A percentile compares a stretch with the other conserved stretches of the same genome.
Evolutionary conservation across 73 alveolate species (phyloP).

Genomic region (Paramecium octaurelia): DNA sequence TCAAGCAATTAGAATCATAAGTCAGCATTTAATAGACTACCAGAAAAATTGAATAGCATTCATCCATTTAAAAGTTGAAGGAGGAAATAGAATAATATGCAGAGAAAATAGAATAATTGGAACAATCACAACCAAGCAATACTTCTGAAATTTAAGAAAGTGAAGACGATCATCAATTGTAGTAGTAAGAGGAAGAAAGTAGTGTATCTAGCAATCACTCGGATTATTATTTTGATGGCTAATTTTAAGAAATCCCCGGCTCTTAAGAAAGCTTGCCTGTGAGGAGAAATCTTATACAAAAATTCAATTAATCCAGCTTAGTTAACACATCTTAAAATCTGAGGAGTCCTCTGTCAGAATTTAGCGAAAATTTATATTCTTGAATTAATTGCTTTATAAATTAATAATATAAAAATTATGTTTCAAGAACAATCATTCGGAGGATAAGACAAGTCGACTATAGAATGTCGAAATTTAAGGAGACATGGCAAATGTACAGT

Average conservation of each 20-base stretch:
- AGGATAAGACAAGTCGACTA: not conserved
- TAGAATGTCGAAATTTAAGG: not conserved
- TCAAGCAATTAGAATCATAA: constrained; percentile 68
- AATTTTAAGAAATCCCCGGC: constrained; percentile 38
- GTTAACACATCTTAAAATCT: constrained; percentile 58
- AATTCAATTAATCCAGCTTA: constrained; percentile 31
- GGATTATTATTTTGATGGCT: constrained; percentile 47
- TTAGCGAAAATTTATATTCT: constrained; percentile 59
- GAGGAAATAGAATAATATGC: constrained; percentile 49
- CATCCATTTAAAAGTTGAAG: constrained; percentile 35
- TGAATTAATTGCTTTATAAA: not conserved
- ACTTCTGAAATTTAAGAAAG: not conserved
- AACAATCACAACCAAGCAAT: constrained; percentile 8
- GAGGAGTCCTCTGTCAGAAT: constrained; percentile 62
- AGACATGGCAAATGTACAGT: not conserved
- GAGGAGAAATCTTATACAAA: constrained; percentile 35
- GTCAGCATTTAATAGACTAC: constrained; percentile 57
- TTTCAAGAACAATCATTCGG: not conserved
- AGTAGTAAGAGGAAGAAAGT: not conserved
- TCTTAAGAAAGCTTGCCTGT: not conserved
- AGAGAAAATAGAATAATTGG: constrained; percentile 47
- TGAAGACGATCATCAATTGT: not conserved
- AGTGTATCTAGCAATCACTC: constrained; percentile 29
- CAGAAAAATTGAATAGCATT: constrained; percentile 50
- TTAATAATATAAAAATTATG: not conserved